Percentiles rank a stretch among this genome's conserved stretches.
Evolutionary conservation across 208 protist genomes (phyloP).

Genomic region (Trypanosomatidae sp.): DNA sequence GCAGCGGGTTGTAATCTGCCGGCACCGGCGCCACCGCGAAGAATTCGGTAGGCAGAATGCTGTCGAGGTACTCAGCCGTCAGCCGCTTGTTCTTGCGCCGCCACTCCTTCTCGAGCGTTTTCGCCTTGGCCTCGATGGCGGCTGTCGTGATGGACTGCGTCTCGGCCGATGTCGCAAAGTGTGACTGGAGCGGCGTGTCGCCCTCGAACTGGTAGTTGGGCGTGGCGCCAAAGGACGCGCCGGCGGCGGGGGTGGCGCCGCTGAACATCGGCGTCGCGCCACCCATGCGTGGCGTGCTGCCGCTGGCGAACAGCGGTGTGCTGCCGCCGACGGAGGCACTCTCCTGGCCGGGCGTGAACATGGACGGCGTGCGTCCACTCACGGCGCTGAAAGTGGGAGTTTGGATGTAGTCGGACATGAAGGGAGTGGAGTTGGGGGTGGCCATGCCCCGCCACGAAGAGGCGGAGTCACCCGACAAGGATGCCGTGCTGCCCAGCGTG

Average conservation of each 20-base stretch:
- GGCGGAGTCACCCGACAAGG: slow-evolving; percentile 29
- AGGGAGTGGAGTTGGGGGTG: slow-evolving; percentile 57
- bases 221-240: slow-evolving; percentile 55
- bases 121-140: slow-evolving; percentile 74
- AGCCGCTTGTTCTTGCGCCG: slow-evolving; percentile 82
- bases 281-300: slow-evolving; percentile 26
- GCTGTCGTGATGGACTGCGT: slow-evolving; percentile 68
- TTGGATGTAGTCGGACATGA: slow-evolving; percentile 44
- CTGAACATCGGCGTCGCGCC: slow-evolving; percentile 52
- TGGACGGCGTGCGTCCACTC: slow-evolving; percentile 38
- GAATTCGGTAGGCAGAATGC: slow-evolving; percentile 62
- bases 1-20: slow-evolving; percentile 77
- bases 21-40: slow-evolving; percentile 76
- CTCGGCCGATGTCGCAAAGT: slow-evolving; percentile 58
- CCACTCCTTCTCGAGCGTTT: slow-evolving; percentile 83
- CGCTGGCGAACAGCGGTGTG: slow-evolving; percentile 27
- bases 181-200: slow-evolving; percentile 79
- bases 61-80: slow-evolving; percentile 73
- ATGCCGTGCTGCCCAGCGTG: slow-evolving; percentile 49
- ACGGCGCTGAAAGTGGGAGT: slow-evolving; percentile 49
- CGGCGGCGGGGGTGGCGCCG: slow-evolving; percentile 42
- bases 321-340: slow-evolving; percentile 8
- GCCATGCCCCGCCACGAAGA: slow-evolving; percentile 75
- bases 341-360: slow-evolving; percentile 19
- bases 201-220: slow-evolving; percentile 89